Base-by-base conservation (phyloP, 2,329 filamentous ascomycete genomes). In the Cladosporium velox region DNA sequence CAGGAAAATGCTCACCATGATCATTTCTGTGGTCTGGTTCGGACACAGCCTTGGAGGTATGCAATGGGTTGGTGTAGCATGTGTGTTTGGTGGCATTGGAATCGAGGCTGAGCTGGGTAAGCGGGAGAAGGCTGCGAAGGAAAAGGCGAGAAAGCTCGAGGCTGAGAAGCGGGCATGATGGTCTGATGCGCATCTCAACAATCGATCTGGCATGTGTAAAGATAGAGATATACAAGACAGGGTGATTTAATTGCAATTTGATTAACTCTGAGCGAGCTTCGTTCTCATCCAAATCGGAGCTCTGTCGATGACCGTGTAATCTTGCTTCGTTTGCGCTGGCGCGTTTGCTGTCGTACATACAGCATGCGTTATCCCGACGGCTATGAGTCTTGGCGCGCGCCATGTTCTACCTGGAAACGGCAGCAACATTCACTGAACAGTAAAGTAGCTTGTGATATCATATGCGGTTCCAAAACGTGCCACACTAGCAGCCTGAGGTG, bases 1-100 rank as follows among this genome's bases (percentile, higher is more conserved):
- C 55, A 87, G 95, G 75, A 99, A 99, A 83, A 99, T 99, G 95
- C 87, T 98, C 77, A 98, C 94, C 71, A 99, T 99, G 95, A 92
- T 98, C 67, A 85, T 98, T 61, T 97, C 92, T 64, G 95, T 99
- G 32, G 83, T 98, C 67, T 93, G 92, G 81, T 99, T 98, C 77
- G 95, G 95, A 32, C 95, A 99, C 79, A 87, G 86, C 69, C 85
- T 99, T 59, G 91, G 87, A 32, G 81, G 83, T n/a, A 96, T 94
- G 85, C 95, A 99, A 81, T 97, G 93, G 91, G 82, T 96, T 7
- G 95, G 95, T 69, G 93, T 99, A 35, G 90, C 87, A 0, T 83
- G 99, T 66, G 95, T 99, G 10, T 99, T 99, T 82, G 93, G 93
- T 30, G 95, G 94, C 61, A 93, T 99, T 75, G 95, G 93, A 34